phyloP scores from a whole-genome alignment of 768 basidiomycete species.

The Mycena maculata region DNA sequence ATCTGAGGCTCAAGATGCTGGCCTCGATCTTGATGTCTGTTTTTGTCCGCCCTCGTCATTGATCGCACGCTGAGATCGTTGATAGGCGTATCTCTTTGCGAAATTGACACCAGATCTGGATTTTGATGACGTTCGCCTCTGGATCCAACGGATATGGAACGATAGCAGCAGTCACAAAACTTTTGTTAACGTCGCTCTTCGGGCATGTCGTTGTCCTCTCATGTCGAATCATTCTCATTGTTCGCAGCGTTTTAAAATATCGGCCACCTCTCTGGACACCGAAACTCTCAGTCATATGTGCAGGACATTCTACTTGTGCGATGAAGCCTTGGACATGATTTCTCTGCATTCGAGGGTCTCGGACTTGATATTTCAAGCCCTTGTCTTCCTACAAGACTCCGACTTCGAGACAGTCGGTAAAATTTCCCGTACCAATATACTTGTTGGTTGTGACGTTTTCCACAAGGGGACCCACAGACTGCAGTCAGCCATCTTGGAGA shows the following conservation, averaged over 20 bases:
- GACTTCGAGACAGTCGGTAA: conserved; percentile 85
- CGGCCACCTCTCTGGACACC: conserved; percentile 66
- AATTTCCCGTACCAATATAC: conserved; percentile 38
- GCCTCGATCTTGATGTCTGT: conserved; percentile 68
- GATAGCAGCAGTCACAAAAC: conserved; percentile 68
- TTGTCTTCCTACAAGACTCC: conserved; percentile 74
- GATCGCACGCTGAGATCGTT: conserved; percentile 25
- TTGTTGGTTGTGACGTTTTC: conserved; percentile 3
- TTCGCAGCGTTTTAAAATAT: conserved; percentile 68
- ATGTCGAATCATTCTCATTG: not conserved
- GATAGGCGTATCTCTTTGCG: conserved; percentile 67
- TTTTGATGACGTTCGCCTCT: conserved; percentile 50
- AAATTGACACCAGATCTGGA: conserved; percentile 65
- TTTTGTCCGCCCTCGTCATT: conserved; percentile 11
- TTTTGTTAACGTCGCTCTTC: conserved; percentile 67
- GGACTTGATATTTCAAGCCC: conserved; percentile 71
- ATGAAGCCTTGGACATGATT: conserved; percentile 73
- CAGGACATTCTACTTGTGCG: conserved; percentile 69
- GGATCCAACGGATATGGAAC: conserved; percentile 60
- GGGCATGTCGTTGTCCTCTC: conserved; percentile 54
- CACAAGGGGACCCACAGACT: conserved; percentile 85
- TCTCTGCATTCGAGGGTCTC: conserved; percentile 74
- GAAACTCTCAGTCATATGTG: conserved; percentile 80
- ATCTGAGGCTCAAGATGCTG: conserved; percentile 70
- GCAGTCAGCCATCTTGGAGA: conserved; percentile 83